A percentile compares a stretch with the other conserved stretches of the same genome.
These are phyloP conservation scores for Mycena latifolia DNA, from an alignment of 768 basidiomycete species.

Conservation along the genomic window DNA sequence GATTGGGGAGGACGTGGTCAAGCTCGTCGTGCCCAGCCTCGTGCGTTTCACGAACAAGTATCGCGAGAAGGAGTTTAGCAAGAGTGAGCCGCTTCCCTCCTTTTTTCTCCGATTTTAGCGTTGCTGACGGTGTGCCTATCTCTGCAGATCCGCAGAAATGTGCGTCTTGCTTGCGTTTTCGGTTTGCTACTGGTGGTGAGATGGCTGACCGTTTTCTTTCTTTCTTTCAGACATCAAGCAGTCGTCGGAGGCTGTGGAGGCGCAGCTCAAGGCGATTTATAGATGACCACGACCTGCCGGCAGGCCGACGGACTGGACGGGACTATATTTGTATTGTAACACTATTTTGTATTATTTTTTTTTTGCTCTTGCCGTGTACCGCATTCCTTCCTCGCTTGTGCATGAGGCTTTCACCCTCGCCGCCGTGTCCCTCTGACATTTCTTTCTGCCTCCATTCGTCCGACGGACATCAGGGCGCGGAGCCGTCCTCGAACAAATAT, in stretches of 20 bases:
- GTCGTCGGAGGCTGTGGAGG: slow-evolving; percentile 80
- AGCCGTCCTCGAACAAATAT: too few relatives aligned
- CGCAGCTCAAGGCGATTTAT: slow-evolving; percentile 76
- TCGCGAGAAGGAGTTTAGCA: slow-evolving; percentile 86
- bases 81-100: slow-evolving; percentile 62
- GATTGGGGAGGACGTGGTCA: slow-evolving; percentile 80
- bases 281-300: slow-evolving; percentile 41
- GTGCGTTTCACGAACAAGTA: slow-evolving; percentile 82
- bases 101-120: slow-evolving; percentile 28
- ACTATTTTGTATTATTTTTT: background rate
- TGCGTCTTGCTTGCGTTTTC: slow-evolving; percentile 47
- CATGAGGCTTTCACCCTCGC: too few relatives aligned
- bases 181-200: too few relatives aligned
- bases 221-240: slow-evolving; percentile 84
- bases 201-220: slow-evolving; percentile 32
- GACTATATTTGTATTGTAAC: background rate
- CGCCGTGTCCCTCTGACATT: too few relatives aligned
- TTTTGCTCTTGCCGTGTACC: too few relatives aligned
- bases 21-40: slow-evolving; percentile 80
- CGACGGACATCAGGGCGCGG: too few relatives aligned
- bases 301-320: too few relatives aligned
- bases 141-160: slow-evolving; percentile 77
- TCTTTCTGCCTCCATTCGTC: too few relatives aligned
- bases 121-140: background rate
- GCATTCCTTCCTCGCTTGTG: too few relatives aligned